Base-by-base conservation (phyloP, 164 flowering plant genomes). In the Litsea cubeba region DNA sequence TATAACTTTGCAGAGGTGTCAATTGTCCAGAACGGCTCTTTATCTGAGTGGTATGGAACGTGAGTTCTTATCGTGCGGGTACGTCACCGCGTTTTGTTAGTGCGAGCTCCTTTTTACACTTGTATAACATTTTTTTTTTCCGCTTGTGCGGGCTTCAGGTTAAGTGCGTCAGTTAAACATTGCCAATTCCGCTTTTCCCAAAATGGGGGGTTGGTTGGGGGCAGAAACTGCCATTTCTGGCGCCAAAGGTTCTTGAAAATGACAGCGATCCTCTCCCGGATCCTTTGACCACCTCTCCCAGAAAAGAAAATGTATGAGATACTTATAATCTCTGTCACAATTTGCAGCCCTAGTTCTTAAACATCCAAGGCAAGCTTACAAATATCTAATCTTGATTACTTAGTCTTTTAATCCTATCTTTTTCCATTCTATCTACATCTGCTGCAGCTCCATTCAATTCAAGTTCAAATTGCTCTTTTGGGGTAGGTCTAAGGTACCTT, bases 161-260 rank as follows among this genome's bases (percentile, higher is more conserved):
- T 0, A 17, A 54, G 6, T 4, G 20, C 60, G 2, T 54, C 18
- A n/a, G 60, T 54, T 54, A 3, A 3, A 20, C n/a, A 15, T 17
- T 14, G 60, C n/a, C n/a, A 25, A 63, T 2, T 12, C 66, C 12
- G 5, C 66, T 7, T 25, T 63, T 25, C 28, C 68, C 23, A 26
- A 60, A 50, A 22, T 25, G 66, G 28, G 5, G 12, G 28, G 26
- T 12, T 63, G 17, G 60, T 63, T 23, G 66, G 25, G 12, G 14
- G 26, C 14, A 63, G 15, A 25, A 63, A 63, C 66, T 11, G 66
- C 71, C 71, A 65, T 64, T 50, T 70, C 64, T 71, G 78, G 78
- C 74, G 66, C 78, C 65, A 76, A 71, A 50, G 25, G 50, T 14
- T 66, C 17, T 49, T 40, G 77, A 12, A 50, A 62, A n/a, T 32